These are phyloP conservation scores for Diplocarpon mali DNA, from an alignment of 2,329 filamentous ascomycete species.

Conservation along the genomic window DNA sequence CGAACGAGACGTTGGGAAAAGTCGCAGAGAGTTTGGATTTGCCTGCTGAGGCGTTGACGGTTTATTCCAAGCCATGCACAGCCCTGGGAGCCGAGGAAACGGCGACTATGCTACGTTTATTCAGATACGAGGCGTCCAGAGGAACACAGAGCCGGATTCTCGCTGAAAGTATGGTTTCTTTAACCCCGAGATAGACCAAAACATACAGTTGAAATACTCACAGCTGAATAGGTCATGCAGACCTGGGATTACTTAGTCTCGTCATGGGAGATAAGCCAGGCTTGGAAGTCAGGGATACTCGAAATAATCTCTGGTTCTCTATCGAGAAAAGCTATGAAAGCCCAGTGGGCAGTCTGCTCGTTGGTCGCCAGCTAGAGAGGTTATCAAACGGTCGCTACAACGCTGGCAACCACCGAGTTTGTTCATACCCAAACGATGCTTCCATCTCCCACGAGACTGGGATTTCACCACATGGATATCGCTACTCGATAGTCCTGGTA, in stretches of 20 bases:
- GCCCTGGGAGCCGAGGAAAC: conserved; percentile 11
- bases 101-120: conserved; percentile 20
- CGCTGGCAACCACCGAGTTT: conserved; percentile 18
- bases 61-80: conserved; percentile 18
- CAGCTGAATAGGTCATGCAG: conserved; percentile 15
- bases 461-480: conserved; percentile 3
- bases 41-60: conserved; percentile 11
- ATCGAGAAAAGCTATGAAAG: conserved; percentile 16
- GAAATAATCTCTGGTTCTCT: conserved; percentile 12
- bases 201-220: background rate
- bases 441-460: background rate
- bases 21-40: conserved; percentile 20
- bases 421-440: conserved; percentile 12
- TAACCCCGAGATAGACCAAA: no score
- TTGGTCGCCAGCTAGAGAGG: conserved; percentile 19
- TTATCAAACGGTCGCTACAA: conserved; percentile 18
- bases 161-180: conserved; percentile 16
- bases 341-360: conserved; percentile 15
- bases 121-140: conserved; percentile 19
- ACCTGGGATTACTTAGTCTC: conserved; percentile 21
- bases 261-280: conserved; percentile 22
- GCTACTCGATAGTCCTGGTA: conserved; percentile 24
- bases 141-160: conserved; percentile 13
- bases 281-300: conserved; percentile 18
- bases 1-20: conserved; percentile 14